Percentiles rank a stretch among this genome's conserved stretches.
These are phyloP conservation scores for Boeremia exigua DNA, from an alignment of 2,329 filamentous ascomycete genomes.

Conservation along the genomic window DNA sequence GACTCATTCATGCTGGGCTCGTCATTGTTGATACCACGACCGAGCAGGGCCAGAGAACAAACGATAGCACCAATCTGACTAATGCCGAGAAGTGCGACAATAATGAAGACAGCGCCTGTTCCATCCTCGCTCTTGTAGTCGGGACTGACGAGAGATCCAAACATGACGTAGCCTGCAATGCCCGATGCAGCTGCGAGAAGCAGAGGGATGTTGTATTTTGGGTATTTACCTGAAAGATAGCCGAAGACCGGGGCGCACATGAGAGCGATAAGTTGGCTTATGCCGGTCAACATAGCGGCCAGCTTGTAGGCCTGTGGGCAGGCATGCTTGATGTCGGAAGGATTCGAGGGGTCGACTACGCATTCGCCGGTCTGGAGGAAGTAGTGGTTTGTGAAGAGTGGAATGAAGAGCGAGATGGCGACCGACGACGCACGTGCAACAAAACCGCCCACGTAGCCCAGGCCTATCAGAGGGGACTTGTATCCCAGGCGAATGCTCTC, in stretches of 20 bases:
- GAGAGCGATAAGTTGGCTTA: slow-evolving; percentile 85
- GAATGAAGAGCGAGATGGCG: slow-evolving; percentile 92
- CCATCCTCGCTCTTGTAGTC: slow-evolving; percentile 75
- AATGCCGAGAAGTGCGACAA: slow-evolving; percentile 82
- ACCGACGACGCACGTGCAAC: slow-evolving; percentile 94
- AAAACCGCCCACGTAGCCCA: slow-evolving; percentile 93
- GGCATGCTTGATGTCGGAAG: slow-evolving; percentile 76
- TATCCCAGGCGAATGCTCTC: slow-evolving; percentile 66
- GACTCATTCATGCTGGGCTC: slow-evolving; percentile 29
- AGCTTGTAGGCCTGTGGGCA: slow-evolving; percentile 88
- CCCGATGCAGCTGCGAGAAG: slow-evolving; percentile 74
- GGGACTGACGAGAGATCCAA: slow-evolving; percentile 78
- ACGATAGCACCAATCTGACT: slow-evolving; percentile 97
- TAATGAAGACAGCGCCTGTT: slow-evolving; percentile 71
- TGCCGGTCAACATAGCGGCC: slow-evolving; percentile 84
- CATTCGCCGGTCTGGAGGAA: slow-evolving; percentile 85
- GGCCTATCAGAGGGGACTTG: slow-evolving; percentile 76
- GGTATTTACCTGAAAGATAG: slow-evolving; percentile 74
- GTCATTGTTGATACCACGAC: slow-evolving; percentile 73
- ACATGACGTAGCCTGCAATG: slow-evolving; percentile 76
- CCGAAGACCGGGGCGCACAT: slow-evolving; percentile 87
- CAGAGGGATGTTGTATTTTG: slow-evolving; percentile 73
- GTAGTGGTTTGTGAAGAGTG: slow-evolving; percentile 89
- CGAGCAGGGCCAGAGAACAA: slow-evolving; percentile 88
- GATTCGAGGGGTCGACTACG: slow-evolving; percentile 54